A percentile compares a stretch with the other conserved stretches of the same genome.
phyloP scores from a whole-genome alignment of 208 protist species.

The Lotmaria passim region DNA sequence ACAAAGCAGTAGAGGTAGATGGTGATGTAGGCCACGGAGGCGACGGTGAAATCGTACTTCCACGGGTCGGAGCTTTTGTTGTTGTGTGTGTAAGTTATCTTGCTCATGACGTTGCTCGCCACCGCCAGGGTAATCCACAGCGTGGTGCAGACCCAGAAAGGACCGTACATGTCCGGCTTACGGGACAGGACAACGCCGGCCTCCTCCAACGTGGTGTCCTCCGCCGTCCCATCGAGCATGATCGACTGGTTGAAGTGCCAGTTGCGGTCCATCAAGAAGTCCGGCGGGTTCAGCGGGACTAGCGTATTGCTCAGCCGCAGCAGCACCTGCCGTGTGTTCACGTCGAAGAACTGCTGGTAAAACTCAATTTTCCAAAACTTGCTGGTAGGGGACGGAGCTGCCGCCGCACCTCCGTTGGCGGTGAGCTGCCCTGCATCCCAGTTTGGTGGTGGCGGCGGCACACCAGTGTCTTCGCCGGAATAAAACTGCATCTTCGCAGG shows the following conservation, averaged over 20 bases:
- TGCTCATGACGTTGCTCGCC: slow-evolving; percentile 83
- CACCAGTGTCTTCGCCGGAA: slow-evolving; percentile 6
- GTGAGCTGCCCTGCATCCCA: neutral
- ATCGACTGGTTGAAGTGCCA: slow-evolving; percentile 57
- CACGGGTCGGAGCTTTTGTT: slow-evolving; percentile 40
- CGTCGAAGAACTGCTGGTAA: slow-evolving; percentile 92
- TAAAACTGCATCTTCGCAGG: slow-evolving; percentile 24
- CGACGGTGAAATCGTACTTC: slow-evolving; percentile 82
- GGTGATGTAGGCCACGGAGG: slow-evolving; percentile 70
- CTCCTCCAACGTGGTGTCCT: slow-evolving; percentile 39
- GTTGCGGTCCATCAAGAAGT: slow-evolving; percentile 83
- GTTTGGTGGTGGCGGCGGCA: slow-evolving; percentile 1
- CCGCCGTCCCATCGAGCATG: slow-evolving; percentile 1
- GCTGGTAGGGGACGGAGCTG: slow-evolving; percentile 33
- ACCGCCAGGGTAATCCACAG: slow-evolving; percentile 90
- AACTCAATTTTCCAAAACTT: slow-evolving; percentile 87
- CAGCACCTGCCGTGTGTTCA: slow-evolving; percentile 83
- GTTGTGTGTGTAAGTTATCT: slow-evolving; percentile 54
- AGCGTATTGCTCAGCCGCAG: slow-evolving; percentile 74
- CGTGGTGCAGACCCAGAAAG: slow-evolving; percentile 92
- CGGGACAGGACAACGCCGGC: slow-evolving; percentile 54
- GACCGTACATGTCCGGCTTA: slow-evolving; percentile 89
- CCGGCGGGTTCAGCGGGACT: slow-evolving; percentile 71
- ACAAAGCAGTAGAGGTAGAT: slow-evolving; percentile 91
- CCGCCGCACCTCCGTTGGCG: neutral